These are phyloP conservation scores for Limtongozyma cylindracea DNA, from an alignment of 805 yeast genomes.

Conservation along the genomic window DNA sequence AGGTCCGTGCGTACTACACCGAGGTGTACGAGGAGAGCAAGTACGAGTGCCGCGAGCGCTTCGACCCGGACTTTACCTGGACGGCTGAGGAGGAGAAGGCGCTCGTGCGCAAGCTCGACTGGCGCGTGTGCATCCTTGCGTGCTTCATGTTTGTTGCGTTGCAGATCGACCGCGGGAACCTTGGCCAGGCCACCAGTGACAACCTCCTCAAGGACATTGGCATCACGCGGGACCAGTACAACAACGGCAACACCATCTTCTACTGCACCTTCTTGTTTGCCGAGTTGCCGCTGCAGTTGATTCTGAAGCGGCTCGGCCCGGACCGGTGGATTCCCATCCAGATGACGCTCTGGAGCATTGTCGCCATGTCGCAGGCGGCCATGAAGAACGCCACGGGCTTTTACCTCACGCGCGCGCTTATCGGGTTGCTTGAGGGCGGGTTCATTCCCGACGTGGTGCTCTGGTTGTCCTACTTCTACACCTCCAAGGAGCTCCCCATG, in stretches of 20 bases:
- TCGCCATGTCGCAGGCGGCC: conserved; percentile 24
- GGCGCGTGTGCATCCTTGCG: conserved; percentile 28
- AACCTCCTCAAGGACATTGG: conserved; percentile 23
- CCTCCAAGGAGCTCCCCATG: conserved; percentile 26
- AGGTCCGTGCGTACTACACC: conserved; percentile 17
- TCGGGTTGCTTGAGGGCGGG: conserved; percentile 43
- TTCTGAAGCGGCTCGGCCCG: conserved; percentile 38
- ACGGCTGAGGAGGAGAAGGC: conserved; percentile 20
- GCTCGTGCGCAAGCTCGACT: conserved; percentile 24
- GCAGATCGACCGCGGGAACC: conserved; percentile 31
- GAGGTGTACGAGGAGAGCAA: conserved; percentile 17
- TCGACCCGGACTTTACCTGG: conserved; percentile 36
- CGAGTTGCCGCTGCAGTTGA: conserved; percentile 40
- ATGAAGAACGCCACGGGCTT: conserved; percentile 16
- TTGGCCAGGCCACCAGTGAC: conserved; percentile 32
- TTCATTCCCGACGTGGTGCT: conserved; percentile 31
- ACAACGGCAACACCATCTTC: conserved; percentile 29
- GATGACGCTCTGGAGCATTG: conserved; percentile 27
- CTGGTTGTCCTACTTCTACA: conserved; percentile 25
- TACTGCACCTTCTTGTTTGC: conserved; percentile 24
- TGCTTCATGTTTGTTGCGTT: conserved; percentile 32
- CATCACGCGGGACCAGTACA: conserved; percentile 30
- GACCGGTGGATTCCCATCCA: conserved; percentile 38
- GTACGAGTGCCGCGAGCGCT: conserved; percentile 27
- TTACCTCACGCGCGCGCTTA: conserved; percentile 18